Evolutionary conservation across 495 filamentous ascomycete genomes (phyloP).

Genomic region (Hypoxylon fragiforme): DNA sequence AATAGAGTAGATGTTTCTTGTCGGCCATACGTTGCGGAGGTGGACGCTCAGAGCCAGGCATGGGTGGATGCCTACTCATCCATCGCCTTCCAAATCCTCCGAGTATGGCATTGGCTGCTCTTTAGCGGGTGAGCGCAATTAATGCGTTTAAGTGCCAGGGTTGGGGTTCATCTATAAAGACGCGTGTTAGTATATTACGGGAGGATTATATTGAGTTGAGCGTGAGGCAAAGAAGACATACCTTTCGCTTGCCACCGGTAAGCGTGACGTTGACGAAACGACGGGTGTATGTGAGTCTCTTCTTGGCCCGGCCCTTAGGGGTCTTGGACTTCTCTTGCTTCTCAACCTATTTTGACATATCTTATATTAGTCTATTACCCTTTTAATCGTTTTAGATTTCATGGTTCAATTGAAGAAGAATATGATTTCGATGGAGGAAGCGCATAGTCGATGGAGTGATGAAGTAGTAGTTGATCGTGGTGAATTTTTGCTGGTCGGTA

Average conservation of each 20-base stretch:
- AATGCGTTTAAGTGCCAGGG: slow-evolving; percentile 45
- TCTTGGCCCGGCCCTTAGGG: slow-evolving; percentile 98
- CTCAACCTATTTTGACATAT: slow-evolving; percentile 64
- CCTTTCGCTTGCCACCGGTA: slow-evolving; percentile 99
- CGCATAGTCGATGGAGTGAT: slow-evolving; percentile 5
- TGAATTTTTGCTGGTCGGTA: neutral
- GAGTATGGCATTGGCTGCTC: slow-evolving; percentile 30
- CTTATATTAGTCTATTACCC: slow-evolving; percentile 7
- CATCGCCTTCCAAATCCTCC: slow-evolving; percentile 30
- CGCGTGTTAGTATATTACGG: slow-evolving; percentile 4
- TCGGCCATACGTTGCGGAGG: slow-evolving; percentile 25
- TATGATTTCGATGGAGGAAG: slow-evolving; percentile 13
- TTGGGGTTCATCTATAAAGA: slow-evolving; percentile 55
- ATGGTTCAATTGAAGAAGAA: neutral
- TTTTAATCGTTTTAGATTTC: neutral
- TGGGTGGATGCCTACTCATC: slow-evolving; percentile 13
- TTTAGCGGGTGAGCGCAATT: slow-evolving; percentile 17
- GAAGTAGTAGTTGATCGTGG: neutral
- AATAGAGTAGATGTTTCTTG: slow-evolving; percentile 26
- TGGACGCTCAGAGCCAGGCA: slow-evolving; percentile 28
- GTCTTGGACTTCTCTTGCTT: slow-evolving; percentile 89
- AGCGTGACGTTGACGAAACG: slow-evolving; percentile 99
- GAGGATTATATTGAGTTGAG: neutral
- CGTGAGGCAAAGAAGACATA: slow-evolving; percentile 42
- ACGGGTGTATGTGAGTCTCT: slow-evolving; percentile 94